phyloP scores from a whole-genome alignment of 2,329 filamentous ascomycete species.

The Arthrobotrys sphaeroides region DNA sequence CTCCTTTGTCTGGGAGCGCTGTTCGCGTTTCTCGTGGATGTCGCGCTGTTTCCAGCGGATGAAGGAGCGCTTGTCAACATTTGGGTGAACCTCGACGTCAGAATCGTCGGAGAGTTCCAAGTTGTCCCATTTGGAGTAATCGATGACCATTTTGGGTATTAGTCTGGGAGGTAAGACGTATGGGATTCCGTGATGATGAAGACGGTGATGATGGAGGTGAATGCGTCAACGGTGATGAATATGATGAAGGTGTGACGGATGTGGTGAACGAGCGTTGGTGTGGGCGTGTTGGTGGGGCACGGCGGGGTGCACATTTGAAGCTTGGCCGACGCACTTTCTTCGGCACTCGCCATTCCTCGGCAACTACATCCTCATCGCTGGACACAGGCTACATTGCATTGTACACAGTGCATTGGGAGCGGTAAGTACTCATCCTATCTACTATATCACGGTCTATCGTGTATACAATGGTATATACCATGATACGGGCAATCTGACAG shows the following conservation, averaged over 20 bases:
- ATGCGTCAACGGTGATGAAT: slow-evolving; percentile 17
- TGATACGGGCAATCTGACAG: no score
- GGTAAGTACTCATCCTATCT: no score
- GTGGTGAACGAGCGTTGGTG: not conserved
- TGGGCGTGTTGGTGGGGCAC: slow-evolving; percentile 36
- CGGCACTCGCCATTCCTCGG: not conserved
- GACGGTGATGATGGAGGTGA: not conserved
- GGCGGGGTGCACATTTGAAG: slow-evolving; percentile 2
- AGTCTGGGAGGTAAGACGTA: not conserved
- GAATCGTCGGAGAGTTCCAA: slow-evolving; percentile 98
- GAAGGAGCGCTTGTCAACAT: slow-evolving; percentile 97
- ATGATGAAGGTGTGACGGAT: not conserved
- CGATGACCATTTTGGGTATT: slow-evolving; percentile 62
- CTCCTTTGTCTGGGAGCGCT: slow-evolving; percentile 87
- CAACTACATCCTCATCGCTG: not conserved
- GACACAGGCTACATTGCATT: not conserved
- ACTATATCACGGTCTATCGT: no score
- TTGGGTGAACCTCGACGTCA: slow-evolving; percentile 97
- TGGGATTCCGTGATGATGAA: not conserved
- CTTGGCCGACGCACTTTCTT: slow-evolving; percentile 1
- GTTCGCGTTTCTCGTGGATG: slow-evolving; percentile 88
- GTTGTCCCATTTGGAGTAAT: slow-evolving; percentile 58
- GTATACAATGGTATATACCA: no score
- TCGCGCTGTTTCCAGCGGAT: slow-evolving; percentile 98
- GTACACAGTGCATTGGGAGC: no score